Evolutionary conservation across 116 monocot genomes (phyloP), one percentile per base, ranked within the genome.

Genomic region (Zostera marina): DNA sequence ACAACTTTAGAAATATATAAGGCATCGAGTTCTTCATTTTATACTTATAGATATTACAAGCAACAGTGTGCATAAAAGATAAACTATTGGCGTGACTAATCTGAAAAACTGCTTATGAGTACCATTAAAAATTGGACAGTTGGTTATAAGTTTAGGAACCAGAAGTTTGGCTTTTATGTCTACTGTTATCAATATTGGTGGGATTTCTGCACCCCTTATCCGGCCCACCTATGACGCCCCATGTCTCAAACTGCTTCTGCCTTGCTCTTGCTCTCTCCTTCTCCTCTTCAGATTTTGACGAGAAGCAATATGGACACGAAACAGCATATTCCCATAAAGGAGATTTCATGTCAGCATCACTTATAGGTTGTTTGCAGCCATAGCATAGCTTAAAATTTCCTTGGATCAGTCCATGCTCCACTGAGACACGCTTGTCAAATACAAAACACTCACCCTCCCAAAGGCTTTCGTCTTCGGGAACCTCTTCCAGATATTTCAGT

Each of bases 391-490:
- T 96, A 62, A 82, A 82, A 45, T 62, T 82, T 66, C 94, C 94
- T 51, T 75, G 88, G 17, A 38, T 47, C 39, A 96, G 39, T 2
- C 94, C 94, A 62, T 96, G 94, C 44, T 96, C 82, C 1, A 96
- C 94, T 0, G 94, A 88, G 16, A 96, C 94, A 22, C 88, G 66
- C 67, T 96, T 96, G 52, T 96, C 94, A 53, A 96, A 96, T 9
- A 96, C 94, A 72, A 96, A 96, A 63, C 94, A 96, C 53, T 96
- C 88, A 2, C 94, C 88, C 60, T 96, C 94, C 94, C 94, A 96
- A 0, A 85, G 77, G 60, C 85, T 85, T 58, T 88, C 81, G 5
- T 52, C 61, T 63, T 79, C 77, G 0, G 94, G 85, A 5, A 96
- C 72, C 56, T 96, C 85, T 61, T 96, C 94, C 0, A 96, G 75